phyloP scores from a whole-genome alignment of 371 early-diverging fungal species.

The Mortierella sp. region DNA sequence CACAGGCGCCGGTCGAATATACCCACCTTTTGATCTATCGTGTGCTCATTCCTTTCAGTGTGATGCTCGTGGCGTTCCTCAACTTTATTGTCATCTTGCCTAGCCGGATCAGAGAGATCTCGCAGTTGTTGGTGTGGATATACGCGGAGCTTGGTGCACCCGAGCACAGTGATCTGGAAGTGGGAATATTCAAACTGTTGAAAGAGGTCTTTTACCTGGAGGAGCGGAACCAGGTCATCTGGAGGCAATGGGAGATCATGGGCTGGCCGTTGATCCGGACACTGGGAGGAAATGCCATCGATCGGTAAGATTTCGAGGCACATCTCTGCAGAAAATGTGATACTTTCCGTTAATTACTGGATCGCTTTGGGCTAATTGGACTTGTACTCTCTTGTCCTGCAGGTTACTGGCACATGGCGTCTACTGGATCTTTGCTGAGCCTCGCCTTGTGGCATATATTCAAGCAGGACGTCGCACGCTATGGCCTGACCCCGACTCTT shows the following conservation, averaged over 20 bases:
- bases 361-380: background rate
- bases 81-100: conserved; percentile 33
- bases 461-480: conserved; percentile 64
- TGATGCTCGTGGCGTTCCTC: conserved; percentile 19
- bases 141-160: conserved; percentile 50
- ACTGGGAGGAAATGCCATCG: conserved; percentile 37
- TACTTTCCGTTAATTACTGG: too few species aligned
- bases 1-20: conserved; percentile 27
- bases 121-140: conserved; percentile 43
- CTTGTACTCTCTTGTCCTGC: background rate
- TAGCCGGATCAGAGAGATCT: conserved; percentile 13
- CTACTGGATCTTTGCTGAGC: conserved; percentile 67
- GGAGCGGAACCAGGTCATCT: conserved; percentile 47
- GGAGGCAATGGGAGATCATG: conserved; percentile 55
- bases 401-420: conserved; percentile 69
- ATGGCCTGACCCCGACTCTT: conserved; percentile 68
- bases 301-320: conserved; percentile 23
- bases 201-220: conserved; percentile 51
- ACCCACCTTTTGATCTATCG: conserved; percentile 32
- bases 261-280: conserved; percentile 50
- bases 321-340: too few species aligned
- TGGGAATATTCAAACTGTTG: conserved; percentile 20
- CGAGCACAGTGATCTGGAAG: conserved; percentile 38
- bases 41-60: conserved; percentile 31
- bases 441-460: conserved; percentile 64